Evolutionary conservation across 306 rosid genomes (phyloP), one percentile per base, ranked within the genome.

Genomic region (Prinsepia uniflora): DNA sequence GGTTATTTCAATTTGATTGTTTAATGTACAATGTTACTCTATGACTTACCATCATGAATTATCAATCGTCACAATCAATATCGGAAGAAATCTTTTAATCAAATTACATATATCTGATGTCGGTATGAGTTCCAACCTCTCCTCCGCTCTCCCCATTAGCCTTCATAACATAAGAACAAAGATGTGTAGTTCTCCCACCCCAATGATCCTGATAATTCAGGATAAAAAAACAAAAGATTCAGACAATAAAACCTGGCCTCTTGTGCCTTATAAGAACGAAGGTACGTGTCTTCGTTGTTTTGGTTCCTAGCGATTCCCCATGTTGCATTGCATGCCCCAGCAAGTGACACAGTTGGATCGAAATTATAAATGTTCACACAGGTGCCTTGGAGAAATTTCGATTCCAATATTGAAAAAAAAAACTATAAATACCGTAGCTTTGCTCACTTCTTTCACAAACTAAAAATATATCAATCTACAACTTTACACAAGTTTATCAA

Each of bases 401-500:
- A 63, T 52, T 43, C 39, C 50, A 30, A n/a, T 48, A 39, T 15
- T 5, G 24, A 15, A 1, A 24, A 24, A 24, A 67, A 52, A 2
- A 7, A 6, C 67, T 71, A 77, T 77, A 71, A 70, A 70, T 68
- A 19, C 60, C 66, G 60, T 46, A 30, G 24, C 9, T 66, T 24
- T 30, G 15, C 6, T 47, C 44, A 30, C 9, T 8, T 15, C 34
- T 13, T 30, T 6, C 58, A 60, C 69, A 52, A 22, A 46, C 30
- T 34, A 46, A 30, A 10, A 75, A 10, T 24, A 0, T 24, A 24
- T 43, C 59, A 20, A 17, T 56, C 41, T 24, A 30, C 30, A 24
- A 24, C 18, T 49, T 49, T 5, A 49, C 55, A 12, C 6, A 54
- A 54, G 59, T 3, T 30, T 65, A 44, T 42, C 65, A 12, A 7